A percentile compares a stretch with the other conserved stretches of the same genome.
These are phyloP conservation scores for Chrysopogon serrulatus DNA, from an alignment of 176 grass and related monocot species.

Conservation along the genomic window DNA sequence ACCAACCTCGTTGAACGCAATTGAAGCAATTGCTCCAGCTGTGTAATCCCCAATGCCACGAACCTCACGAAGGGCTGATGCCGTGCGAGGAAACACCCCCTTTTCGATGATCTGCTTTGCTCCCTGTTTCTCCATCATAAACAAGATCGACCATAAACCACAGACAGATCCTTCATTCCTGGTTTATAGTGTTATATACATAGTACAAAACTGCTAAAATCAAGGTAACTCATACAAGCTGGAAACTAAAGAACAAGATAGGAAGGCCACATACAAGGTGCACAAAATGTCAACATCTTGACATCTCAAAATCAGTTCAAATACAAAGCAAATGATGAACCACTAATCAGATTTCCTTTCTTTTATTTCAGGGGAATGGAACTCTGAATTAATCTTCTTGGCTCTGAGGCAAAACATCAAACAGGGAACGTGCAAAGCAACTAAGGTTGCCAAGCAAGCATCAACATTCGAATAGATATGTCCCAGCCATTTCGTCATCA, in stretches of 20 bases:
- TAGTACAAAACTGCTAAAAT: background rate
- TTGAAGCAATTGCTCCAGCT: slow-evolving; percentile 90
- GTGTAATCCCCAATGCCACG: slow-evolving; percentile 91
- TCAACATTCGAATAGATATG: too few species aligned
- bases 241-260: background rate
- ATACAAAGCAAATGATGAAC: background rate
- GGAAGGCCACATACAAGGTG: background rate
- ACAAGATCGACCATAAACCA: background rate
- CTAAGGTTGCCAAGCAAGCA: background rate
- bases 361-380: background rate
- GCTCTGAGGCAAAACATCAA: slow-evolving; percentile 18
- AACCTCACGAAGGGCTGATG: slow-evolving; percentile 56
- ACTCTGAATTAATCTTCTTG: background rate
- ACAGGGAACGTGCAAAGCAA: background rate
- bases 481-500: background rate
- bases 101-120: slow-evolving; percentile 68
- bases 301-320: background rate
- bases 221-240: background rate
- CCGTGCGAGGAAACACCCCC: slow-evolving; percentile 60
- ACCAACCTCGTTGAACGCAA: slow-evolving; percentile 82
- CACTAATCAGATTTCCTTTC: background rate
- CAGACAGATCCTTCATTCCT: background rate
- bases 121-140: slow-evolving; percentile 47
- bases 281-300: background rate
- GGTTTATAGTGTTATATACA: background rate